Conservation (phyloP, 495 filamentous ascomycete genomes). For the Penicillium ochrochloron region DNA sequence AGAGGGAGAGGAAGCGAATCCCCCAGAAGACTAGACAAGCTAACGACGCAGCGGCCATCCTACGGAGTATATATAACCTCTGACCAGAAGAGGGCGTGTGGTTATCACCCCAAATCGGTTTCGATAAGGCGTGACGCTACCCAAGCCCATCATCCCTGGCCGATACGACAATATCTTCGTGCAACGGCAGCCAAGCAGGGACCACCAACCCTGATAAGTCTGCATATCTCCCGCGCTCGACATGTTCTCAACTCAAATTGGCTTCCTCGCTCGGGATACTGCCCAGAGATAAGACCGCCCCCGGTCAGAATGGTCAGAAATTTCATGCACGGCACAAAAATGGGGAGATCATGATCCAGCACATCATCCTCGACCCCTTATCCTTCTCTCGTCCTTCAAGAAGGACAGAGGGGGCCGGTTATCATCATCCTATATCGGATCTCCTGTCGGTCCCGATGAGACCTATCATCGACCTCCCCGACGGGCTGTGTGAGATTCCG, state of each 20-base stretch:
- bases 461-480: background rate
- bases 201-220: background rate
- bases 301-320: background rate
- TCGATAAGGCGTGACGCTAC: constrained; percentile 32
- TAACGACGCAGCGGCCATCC: background rate
- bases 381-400: background rate
- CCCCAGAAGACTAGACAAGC: background rate
- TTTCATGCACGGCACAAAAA: constrained; percentile 2
- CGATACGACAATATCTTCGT: constrained; percentile 15
- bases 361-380: background rate
- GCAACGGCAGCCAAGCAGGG: constrained; percentile 7
- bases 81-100: constrained; percentile 15
- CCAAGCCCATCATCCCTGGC: constrained; percentile 17
- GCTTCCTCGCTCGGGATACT: background rate
- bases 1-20: background rate
- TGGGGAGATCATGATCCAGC: background rate
- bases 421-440: background rate
- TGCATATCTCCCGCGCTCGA: background rate
- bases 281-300: constrained; percentile 10
- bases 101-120: constrained; percentile 23
- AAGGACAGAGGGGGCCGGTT: background rate
- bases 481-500: background rate
- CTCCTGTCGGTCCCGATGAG: background rate
- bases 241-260: background rate
- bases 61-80: constrained; percentile 17